Evolutionary conservation across 1,139 yeast species (phyloP).

Genomic region (Zygosaccharomyces sapae): DNA sequence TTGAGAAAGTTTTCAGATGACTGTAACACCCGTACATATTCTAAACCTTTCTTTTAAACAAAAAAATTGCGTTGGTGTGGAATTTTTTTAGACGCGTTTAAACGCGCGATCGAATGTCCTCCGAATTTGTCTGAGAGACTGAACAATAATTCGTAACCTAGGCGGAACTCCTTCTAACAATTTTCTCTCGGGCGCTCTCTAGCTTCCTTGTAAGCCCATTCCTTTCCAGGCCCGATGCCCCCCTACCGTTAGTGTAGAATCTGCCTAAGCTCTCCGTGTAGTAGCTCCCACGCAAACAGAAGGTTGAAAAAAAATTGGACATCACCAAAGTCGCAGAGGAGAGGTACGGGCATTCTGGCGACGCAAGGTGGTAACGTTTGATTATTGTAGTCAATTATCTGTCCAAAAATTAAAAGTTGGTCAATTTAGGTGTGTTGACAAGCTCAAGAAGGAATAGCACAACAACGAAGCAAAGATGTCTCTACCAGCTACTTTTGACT

Average conservation of each 20-base stretch:
- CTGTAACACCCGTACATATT: neutral
- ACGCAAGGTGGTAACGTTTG: conserved; percentile 3
- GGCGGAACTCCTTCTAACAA: no score
- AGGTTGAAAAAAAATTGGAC: conserved; percentile 4
- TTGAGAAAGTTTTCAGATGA: neutral
- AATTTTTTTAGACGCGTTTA: neutral
- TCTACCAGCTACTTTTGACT: conserved; percentile 82
- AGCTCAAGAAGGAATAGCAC: conserved; percentile 27
- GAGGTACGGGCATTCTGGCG: conserved; percentile 3
- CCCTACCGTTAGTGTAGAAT: neutral
- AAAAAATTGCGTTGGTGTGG: neutral
- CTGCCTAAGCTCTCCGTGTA: neutral
- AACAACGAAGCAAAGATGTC: conserved; percentile 50
- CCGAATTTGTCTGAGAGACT: neutral
- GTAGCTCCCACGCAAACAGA: conserved; percentile 3
- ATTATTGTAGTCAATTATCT: conserved; percentile 3
- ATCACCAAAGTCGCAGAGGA: conserved; percentile 4
- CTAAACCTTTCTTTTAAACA: neutral
- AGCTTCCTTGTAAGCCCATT: no score
- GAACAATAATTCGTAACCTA: no score
- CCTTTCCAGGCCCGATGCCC: neutral
- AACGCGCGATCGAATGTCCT: neutral
- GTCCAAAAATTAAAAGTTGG: conserved; percentile 1
- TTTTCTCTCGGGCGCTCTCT: no score
- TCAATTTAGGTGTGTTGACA: conserved; percentile 8